Conservation (phyloP, 805 yeast species). For the Candida lessepsii region DNA sequence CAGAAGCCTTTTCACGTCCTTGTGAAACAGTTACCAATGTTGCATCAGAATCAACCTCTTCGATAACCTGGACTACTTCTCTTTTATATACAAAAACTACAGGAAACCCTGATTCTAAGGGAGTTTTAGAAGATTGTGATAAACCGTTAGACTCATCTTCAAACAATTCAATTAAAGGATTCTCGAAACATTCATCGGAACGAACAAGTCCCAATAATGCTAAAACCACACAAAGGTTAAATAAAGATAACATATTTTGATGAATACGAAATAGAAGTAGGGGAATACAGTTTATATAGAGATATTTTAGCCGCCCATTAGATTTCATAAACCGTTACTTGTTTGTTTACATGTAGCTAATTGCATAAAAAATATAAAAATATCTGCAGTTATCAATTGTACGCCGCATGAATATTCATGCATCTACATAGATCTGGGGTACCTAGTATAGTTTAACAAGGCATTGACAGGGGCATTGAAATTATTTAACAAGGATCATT, state of each 20-base stretch:
- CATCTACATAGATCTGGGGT: no score
- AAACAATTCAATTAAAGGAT: slow-evolving; percentile 1
- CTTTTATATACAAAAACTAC: slow-evolving; percentile 27
- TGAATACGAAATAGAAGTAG: no score
- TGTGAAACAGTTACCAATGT: no score
- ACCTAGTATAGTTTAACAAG: no score
- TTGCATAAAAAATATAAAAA: no score
- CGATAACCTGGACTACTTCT: slow-evolving; percentile 3
- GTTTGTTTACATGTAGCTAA: no score
- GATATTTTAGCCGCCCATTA: slow-evolving; percentile 1
- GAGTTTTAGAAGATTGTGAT: not conserved
- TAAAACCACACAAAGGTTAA: not conserved
- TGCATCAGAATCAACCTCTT: slow-evolving; percentile 9
- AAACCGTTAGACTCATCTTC: slow-evolving; percentile 1
- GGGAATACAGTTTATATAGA: not conserved
- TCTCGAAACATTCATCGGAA: slow-evolving; percentile 8
- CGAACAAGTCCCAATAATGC: no score
- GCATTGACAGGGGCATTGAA: no score
- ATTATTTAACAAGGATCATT: no score
- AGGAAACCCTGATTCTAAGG: slow-evolving; percentile 21
- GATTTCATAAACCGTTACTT: no score
- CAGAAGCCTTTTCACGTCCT: not conserved
- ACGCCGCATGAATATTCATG: no score
- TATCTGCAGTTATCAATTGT: no score
- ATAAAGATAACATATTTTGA: slow-evolving; percentile 1